Base-by-base conservation (phyloP, 495 filamentous ascomycete species). In the Aspergillus incahuasiensis region DNA sequence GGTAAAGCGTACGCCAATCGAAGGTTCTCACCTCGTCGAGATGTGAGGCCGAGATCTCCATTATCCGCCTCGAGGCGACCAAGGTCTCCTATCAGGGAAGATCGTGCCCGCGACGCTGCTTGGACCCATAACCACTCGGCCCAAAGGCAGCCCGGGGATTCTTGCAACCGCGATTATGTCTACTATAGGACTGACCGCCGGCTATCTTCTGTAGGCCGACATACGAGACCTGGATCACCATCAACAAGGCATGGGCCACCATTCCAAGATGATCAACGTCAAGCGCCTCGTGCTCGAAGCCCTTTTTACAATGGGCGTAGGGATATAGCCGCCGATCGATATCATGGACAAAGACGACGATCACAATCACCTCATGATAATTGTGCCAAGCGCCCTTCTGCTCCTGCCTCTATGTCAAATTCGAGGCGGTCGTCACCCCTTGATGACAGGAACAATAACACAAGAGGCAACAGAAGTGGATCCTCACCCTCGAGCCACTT, bases 1-100 rank as follows among this genome's bases (percentile, higher is more conserved):
- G 54, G 48, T 4, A 69, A 77, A 49, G 54, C 69, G 42, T 70
- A 74, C 50, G 73, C 76, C 12, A 70, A 76, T 13, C 67, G 78
- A 57, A 62, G 72, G 19, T 75, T 73, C 60, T 75, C 79, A 49
- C 76, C 79, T 21, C 63, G 77, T 63, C 68, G 78, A 63, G 74
- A 80, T 55, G 71, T 68, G 35, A 71, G 75, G 42, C 61, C 64
- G 12, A 67, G 71, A 56, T 79, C 77, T 12, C 78, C 78, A 39
- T 60, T 55, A 18, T 64, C 65, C 43, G 52, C 61, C 7, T 67
- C 63, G 3, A 73, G 79, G 68, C 71, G 73, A 15, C 69, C 77
- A 41, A 71, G 74, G 57, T 80, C 79, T 16, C 79, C 76, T 1
- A 68, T 70, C 47, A 62, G 56, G 32, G 70, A 71, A 18, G 58